These are phyloP conservation scores for Cyberlindnera saturnus DNA, from an alignment of 805 yeast species.

Conservation along the genomic window DNA sequence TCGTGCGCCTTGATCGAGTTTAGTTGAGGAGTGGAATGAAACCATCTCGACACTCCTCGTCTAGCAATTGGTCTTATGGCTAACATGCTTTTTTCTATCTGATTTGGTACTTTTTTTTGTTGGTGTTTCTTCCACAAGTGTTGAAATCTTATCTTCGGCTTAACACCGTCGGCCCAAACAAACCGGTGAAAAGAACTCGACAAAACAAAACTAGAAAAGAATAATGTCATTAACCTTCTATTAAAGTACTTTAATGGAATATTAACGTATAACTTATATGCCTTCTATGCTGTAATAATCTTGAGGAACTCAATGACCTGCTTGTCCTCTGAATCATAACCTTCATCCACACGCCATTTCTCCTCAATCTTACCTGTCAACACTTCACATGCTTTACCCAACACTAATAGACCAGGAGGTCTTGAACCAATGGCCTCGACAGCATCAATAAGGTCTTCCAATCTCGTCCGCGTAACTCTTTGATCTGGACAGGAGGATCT, in stretches of 20 bases:
- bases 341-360: slow-evolving; percentile 31
- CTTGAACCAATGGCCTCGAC: slow-evolving; percentile 74
- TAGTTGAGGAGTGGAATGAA: not conserved
- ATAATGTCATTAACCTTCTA: no score
- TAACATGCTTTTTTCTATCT: no score
- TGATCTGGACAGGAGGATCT: slow-evolving; percentile 94
- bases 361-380: slow-evolving; percentile 18
- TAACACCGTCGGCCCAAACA: no score
- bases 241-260: no score
- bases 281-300: not conserved
- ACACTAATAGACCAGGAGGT: slow-evolving; percentile 86
- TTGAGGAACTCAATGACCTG: slow-evolving; percentile 1
- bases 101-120: no score
- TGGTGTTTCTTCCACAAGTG: no score
- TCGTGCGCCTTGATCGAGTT: not conserved
- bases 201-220: no score
- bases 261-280: no score
- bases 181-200: no score
- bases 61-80: no score
- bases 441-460: slow-evolving; percentile 63
- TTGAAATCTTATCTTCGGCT: no score
- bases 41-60: no score
- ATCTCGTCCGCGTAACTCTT: slow-evolving; percentile 68
- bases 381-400: slow-evolving; percentile 73
- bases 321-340: slow-evolving; percentile 20